phyloP scores from a whole-genome alignment of 768 basidiomycete genomes.

The Hypholoma sublateritium region DNA sequence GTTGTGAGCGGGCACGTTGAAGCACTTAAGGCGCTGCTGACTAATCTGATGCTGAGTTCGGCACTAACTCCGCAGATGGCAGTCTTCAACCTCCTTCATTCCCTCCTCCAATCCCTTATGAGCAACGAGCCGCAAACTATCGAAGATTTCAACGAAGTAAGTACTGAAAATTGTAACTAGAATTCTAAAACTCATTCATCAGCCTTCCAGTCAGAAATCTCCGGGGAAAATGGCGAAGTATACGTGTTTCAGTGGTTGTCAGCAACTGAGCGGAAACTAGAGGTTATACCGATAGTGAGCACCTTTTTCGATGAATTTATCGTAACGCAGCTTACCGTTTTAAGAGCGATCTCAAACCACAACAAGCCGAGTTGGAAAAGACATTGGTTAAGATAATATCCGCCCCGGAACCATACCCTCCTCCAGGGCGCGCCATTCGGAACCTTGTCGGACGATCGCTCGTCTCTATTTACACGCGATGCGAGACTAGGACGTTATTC shows the following conservation, averaged over 20 bases:
- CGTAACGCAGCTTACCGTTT: background rate
- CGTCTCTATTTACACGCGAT: slow-evolving; percentile 67
- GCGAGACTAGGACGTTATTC: slow-evolving; percentile 83
- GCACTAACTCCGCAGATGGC: no score
- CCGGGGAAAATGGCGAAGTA: slow-evolving; percentile 76
- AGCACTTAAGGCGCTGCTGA: no score
- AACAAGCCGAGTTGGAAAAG: slow-evolving; percentile 62
- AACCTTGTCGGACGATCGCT: slow-evolving; percentile 80
- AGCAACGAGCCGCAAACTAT: slow-evolving; percentile 18
- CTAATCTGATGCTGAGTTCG: background rate
- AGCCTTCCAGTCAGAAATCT: slow-evolving; percentile 56
- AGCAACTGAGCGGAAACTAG: slow-evolving; percentile 57
- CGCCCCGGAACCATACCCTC: slow-evolving; percentile 65
- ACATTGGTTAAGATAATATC: slow-evolving; percentile 67
- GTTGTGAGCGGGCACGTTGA: no score
- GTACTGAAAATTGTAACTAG: background rate
- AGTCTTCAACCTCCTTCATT: no score
- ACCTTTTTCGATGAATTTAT: background rate
- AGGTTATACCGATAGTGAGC: slow-evolving; percentile 52
- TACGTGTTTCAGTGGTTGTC: slow-evolving; percentile 86
- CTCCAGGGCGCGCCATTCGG: slow-evolving; percentile 85
- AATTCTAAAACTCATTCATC: background rate
- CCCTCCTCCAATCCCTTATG: slow-evolving; percentile 6
- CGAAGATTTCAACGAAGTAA: slow-evolving; percentile 23
- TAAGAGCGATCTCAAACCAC: slow-evolving; percentile 66